Conservation (phyloP, 2,329 filamentous ascomycete genomes). For the Calonectria pseudoreteaudii region DNA sequence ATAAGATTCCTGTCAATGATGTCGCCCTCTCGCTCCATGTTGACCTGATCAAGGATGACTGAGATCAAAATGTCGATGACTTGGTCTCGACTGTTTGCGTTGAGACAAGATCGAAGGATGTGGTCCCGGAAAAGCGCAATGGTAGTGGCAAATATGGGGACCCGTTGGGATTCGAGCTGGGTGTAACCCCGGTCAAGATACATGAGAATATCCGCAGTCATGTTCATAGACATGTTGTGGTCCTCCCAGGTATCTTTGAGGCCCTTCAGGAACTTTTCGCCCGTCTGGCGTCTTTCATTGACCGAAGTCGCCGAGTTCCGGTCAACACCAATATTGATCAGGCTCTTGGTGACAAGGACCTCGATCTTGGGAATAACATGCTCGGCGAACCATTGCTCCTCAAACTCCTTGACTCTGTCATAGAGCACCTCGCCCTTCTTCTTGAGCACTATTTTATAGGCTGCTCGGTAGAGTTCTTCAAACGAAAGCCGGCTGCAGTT, state of each 20-base stretch:
- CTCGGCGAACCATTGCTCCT: constrained; percentile 82
- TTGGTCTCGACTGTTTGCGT: constrained; percentile 56
- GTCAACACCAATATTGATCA: constrained; percentile 71
- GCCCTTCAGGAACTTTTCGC: constrained; percentile 84
- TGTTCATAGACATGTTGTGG: constrained; percentile 93
- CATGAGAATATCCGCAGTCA: constrained; percentile 97
- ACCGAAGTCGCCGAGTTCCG: constrained; percentile 70
- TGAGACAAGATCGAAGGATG: constrained; percentile 75
- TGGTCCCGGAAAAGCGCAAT: constrained; percentile 92
- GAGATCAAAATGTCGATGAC: constrained; percentile 82
- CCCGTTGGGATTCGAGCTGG: constrained; percentile 71
- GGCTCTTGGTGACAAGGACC: constrained; percentile 75
- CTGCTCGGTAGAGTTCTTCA: constrained; percentile 92
- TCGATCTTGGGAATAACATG: constrained; percentile 80
- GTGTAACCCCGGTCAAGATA: constrained; percentile 93
- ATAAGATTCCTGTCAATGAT: constrained; percentile 86
- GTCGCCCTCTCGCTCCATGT: constrained; percentile 92
- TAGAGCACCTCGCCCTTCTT: constrained; percentile 89
- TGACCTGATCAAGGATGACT: constrained; percentile 89
- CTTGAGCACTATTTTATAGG: constrained; percentile 92
- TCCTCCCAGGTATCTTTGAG: constrained; percentile 86
- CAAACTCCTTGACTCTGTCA: constrained; percentile 81
- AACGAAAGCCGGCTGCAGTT: constrained; percentile 92
- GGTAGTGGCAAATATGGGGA: constrained; percentile 84
- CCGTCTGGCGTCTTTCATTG: constrained; percentile 82